Evolutionary conservation across 2,329 filamentous ascomycete species (phyloP), one percentile per base, ranked within the genome.

Genomic region (Fusarium marasasianum): DNA sequence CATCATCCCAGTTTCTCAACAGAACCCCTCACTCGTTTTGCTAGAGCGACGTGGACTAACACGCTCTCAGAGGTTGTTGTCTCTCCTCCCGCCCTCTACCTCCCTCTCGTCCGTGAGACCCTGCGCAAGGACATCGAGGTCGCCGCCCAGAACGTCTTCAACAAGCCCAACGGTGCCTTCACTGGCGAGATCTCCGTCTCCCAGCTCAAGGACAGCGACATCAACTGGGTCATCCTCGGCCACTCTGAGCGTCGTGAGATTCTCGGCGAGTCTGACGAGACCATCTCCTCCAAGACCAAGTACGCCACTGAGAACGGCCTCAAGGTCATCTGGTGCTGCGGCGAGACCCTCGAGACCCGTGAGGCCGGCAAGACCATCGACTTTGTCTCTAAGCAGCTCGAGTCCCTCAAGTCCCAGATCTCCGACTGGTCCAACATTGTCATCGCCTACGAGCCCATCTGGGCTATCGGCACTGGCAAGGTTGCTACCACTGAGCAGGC

Each of bases 401-500:
- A 91, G 74, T 95, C 95, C 76, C 94, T 96, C 75, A 92, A 95
- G 83, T 84, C 87, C 79, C 88, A 93, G 87, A 87, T 94, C 81
- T 87, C 90, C 79, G 94, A 98, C 87, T 99, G 96, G 96, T 90
- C 88, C 81, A 96, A 96, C 88, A 90, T 99, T 76, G 96, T 99
- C 83, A 90, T 99, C 80, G 96, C 96, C 81, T 99, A 99, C 86
- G 96, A 99, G 90, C 96, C 96, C 81, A 97, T 99, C 88, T 99
- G 96, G 96, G 95, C 91, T 83, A 93, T 91, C 78, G 96, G 96
- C 79, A 98, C 96, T 77, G 96, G 96, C 84, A 97, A 96, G 88
- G 94, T 97, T 76, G 94, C 94, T 78, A 93, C 92, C 74, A 95
- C 91, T 69, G 89, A 94, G 86, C 95, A 98, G 89, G 95, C 95